Base-by-base conservation (phyloP, 352 stramenopile genomes). In the Phytophthora sojae region DNA sequence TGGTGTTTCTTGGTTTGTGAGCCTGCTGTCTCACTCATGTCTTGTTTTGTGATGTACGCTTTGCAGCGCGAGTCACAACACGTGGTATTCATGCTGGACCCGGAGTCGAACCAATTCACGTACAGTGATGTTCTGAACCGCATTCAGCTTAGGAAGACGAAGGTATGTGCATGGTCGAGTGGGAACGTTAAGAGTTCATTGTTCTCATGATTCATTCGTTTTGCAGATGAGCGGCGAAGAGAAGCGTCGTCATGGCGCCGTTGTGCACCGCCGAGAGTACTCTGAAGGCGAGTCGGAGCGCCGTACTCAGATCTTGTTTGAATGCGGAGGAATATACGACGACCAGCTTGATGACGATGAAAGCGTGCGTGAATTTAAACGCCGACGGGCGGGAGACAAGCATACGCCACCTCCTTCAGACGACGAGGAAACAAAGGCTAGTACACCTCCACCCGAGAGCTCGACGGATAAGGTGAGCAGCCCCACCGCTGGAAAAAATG, bases 121-220 rank as follows among this genome's bases (percentile, higher is more conserved):
- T 96, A 95, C 77, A 84, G 77, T 57, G 83, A 92, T 61, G 69
- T 96, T 52, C 50, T 87, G 35, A 87, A 92, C 49, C 88, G 88
- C 39, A 89, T 96, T 44, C 83, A 92, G 64, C 78, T 96, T 25
- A 89, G 81, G 60, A 96, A 96, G 75, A 95, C 87, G 49, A 94
- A 94, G 76, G 83, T 85, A 73, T 63, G 58, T 56, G 44, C n/a
- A 44, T 32, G 29, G 6, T 32, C 7, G 6, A 32, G 29, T 32
- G 29, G 29, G 29, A 7, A 32, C 29, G 29, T 32, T 32, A 32
- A 8, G 29, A 32, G 11, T 17, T 42, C 35, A 9, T 42, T 17
- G 4, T 42, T 15, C 50, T 70, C 37, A 67, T n/a, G 17, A 53
- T 15, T 51, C 9, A 23, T 57, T 19, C 6, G 35, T 37, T 51